These are phyloP conservation scores for Clitocybe nebularis DNA, from an alignment of 1,284 basidiomycete species.

Conservation along the genomic window DNA sequence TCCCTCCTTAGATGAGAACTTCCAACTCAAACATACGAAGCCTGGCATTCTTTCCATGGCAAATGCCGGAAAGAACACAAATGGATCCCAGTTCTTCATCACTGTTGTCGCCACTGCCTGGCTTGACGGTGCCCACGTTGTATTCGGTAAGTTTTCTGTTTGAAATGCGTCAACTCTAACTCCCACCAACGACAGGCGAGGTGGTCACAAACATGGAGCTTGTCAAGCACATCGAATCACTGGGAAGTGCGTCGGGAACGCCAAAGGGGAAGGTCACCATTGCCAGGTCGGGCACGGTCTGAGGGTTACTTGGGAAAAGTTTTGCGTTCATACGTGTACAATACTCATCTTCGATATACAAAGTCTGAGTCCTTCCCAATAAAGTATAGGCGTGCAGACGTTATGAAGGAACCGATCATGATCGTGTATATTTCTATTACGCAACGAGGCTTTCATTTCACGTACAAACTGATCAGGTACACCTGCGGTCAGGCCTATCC, in stretches of 20 bases:
- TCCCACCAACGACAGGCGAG: slow-evolving; percentile 12
- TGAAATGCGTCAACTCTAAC: background rate
- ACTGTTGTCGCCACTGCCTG: slow-evolving; percentile 76
- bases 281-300: slow-evolving; percentile 15
- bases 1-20: slow-evolving; percentile 16
- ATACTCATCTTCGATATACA: too few relatives aligned
- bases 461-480: too few relatives aligned
- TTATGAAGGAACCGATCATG: too few relatives aligned
- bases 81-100: slow-evolving; percentile 93
- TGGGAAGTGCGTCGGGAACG: slow-evolving; percentile 17
- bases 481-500: too few relatives aligned
- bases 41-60: slow-evolving; percentile 51
- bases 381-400: too few relatives aligned
- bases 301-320: background rate
- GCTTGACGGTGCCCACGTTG: slow-evolving; percentile 83
- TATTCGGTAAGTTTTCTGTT: slow-evolving; percentile 53
- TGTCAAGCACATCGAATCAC: slow-evolving; percentile 16
- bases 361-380: too few relatives aligned
- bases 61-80: slow-evolving; percentile 86
- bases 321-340: too few relatives aligned
- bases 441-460: too few relatives aligned
- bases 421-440: too few relatives aligned
- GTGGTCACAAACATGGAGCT: slow-evolving; percentile 20
- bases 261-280: slow-evolving; percentile 17
- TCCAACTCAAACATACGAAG: slow-evolving; percentile 17